Conservation (phyloP, 345 rosid genomes). For the Pseudoturritis turrita region DNA sequence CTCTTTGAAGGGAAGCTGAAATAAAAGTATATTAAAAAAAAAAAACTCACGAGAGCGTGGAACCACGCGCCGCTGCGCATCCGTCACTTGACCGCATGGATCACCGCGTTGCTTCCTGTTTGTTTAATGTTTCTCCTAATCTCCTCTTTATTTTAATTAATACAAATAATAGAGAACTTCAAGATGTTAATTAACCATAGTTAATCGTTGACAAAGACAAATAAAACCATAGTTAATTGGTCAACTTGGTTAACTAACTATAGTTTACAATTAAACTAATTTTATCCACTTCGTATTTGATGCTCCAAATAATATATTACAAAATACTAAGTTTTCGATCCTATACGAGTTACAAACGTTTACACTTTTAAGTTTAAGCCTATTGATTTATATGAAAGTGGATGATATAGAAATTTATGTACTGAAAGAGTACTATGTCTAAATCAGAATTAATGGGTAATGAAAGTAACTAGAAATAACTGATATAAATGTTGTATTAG, state of each 20-base stretch:
- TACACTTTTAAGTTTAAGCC: background rate
- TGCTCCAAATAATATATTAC: background rate
- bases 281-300: slow-evolving; percentile 6
- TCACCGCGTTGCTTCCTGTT: slow-evolving; percentile 6
- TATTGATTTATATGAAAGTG: background rate
- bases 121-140: background rate
- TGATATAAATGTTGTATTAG: no score
- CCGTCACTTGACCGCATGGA: slow-evolving; percentile 25
- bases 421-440: background rate
- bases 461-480: no score
- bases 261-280: slow-evolving; percentile 10
- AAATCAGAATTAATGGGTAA: background rate
- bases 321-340: background rate
- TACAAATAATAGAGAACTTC: background rate
- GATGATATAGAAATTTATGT: background rate
- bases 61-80: slow-evolving; percentile 11
- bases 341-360: background rate
- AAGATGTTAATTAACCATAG: slow-evolving; percentile 13
- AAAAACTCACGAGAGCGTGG: slow-evolving; percentile 11
- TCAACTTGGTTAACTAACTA: slow-evolving; percentile 26
- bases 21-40: no score
- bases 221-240: slow-evolving; percentile 21
- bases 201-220: slow-evolving; percentile 16
- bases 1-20: no score
- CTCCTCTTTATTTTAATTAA: background rate